A percentile compares a stretch with the other conserved stretches of the same genome.
phyloP scores from a whole-genome alignment of 2,329 filamentous ascomycete species.

The Sclerotinia minor region DNA sequence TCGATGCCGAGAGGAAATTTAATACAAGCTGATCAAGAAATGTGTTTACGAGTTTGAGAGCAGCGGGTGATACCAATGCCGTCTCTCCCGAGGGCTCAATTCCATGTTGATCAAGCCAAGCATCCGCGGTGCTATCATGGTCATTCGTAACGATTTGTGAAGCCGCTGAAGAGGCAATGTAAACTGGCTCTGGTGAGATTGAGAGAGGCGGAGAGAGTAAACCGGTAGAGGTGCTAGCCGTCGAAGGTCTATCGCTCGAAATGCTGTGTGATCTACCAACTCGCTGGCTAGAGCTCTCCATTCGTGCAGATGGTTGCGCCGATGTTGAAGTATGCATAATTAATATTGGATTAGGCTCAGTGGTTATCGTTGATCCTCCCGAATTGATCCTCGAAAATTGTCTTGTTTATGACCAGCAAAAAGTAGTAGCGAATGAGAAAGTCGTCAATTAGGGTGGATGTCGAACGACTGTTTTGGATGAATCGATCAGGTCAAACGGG shows the following conservation, averaged over 20 bases:
- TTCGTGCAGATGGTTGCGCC: conserved; percentile 8
- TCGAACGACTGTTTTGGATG: conserved; percentile 1
- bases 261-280: conserved; percentile 53
- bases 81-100: conserved; percentile 66
- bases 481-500: conserved; percentile 3
- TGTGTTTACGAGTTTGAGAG: conserved; percentile 78
- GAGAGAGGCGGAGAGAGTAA: conserved; percentile 65
- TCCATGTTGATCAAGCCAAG: conserved; percentile 68
- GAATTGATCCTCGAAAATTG: neutral
- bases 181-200: conserved; percentile 76
- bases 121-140: conserved; percentile 71
- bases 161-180: conserved; percentile 84
- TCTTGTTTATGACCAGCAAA: conserved; percentile 17
- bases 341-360: neutral
- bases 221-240: conserved; percentile 53
- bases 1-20: conserved; percentile 78
- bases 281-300: conserved; percentile 25
- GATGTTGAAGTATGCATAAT: conserved; percentile 14
- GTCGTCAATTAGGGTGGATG: neutral
- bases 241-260: conserved; percentile 69
- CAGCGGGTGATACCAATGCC: conserved; percentile 69
- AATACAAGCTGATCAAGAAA: conserved; percentile 94
- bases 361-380: neutral
- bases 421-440: neutral
- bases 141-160: conserved; percentile 90